Evolutionary conservation across 768 basidiomycete genomes (phyloP).

Genomic region (Psilocybe tampanensis): DNA sequence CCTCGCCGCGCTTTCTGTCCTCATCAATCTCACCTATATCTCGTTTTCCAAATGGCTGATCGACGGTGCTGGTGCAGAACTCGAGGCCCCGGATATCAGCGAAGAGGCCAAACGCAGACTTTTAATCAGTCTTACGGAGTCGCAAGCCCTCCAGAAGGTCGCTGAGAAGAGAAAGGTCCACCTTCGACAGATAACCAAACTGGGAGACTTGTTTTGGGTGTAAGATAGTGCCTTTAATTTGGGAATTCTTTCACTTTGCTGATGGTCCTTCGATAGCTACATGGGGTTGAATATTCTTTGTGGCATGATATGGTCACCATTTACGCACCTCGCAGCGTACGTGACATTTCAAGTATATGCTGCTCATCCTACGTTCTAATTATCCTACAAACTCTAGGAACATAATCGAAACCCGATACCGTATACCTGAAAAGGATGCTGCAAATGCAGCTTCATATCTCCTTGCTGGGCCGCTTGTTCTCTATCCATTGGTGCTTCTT

Average conservation of each 20-base stretch:
- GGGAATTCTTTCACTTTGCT: slow-evolving; percentile 10
- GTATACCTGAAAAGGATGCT: slow-evolving; percentile 59
- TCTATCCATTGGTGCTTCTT: slow-evolving; percentile 67
- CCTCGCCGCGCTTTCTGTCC: slow-evolving; percentile 66
- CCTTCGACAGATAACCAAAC: slow-evolving; percentile 57
- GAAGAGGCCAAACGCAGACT: slow-evolving; percentile 52
- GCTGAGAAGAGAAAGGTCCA: slow-evolving; percentile 67
- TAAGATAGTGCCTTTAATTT: slow-evolving; percentile 31
- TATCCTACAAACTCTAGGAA: slow-evolving; percentile 53
- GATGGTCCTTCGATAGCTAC: slow-evolving; percentile 52
- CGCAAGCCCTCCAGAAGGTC: slow-evolving; percentile 63
- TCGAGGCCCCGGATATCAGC: slow-evolving; percentile 64
- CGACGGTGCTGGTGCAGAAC: slow-evolving; percentile 57
- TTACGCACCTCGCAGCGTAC: slow-evolving; percentile 75
- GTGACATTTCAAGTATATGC: slow-evolving; percentile 22
- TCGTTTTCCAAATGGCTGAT: slow-evolving; percentile 66
- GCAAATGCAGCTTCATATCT: slow-evolving; percentile 71
- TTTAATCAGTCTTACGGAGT: slow-evolving; percentile 50
- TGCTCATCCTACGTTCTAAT: slow-evolving; percentile 3
- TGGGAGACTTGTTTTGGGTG: slow-evolving; percentile 83
- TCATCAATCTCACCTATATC: slow-evolving; percentile 71
- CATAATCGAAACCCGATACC: slow-evolving; percentile 70
- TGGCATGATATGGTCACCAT: slow-evolving; percentile 78
- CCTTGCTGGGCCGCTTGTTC: slow-evolving; percentile 64
- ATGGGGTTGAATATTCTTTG: slow-evolving; percentile 76